Conservation (phyloP, 345 rosid genomes). For the Salix suchowensis region DNA sequence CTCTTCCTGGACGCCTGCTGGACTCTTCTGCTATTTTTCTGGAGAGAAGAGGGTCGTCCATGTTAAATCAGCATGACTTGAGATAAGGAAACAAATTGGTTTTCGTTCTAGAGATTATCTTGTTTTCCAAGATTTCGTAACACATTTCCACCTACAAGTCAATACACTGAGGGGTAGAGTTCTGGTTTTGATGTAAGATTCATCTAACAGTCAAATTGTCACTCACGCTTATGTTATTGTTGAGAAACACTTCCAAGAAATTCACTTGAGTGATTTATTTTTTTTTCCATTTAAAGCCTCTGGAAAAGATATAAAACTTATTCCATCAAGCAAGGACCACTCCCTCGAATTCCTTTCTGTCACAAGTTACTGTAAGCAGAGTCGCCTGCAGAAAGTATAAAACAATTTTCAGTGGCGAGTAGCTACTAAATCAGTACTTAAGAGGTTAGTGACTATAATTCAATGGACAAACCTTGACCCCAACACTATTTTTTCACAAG, state of each 20-base stretch:
- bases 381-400: neutral
- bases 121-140: neutral
- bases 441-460: no score
- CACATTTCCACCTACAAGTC: neutral
- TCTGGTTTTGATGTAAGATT: neutral
- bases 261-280: neutral
- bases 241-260: neutral
- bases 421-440: no score
- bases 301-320: neutral
- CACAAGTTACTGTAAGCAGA: neutral
- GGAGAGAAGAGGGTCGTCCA: constrained; percentile 43
- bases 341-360: neutral
- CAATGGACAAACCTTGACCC: no score
- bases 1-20: constrained; percentile 18
- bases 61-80: constrained; percentile 9
- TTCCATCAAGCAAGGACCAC: neutral
- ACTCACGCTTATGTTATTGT: neutral
- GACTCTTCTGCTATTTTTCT: constrained; percentile 18
- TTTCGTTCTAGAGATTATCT: neutral
- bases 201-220: constrained; percentile 8
- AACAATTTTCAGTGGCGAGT: no score
- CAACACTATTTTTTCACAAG: no score
- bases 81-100: neutral
- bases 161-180: neutral
- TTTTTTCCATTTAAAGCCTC: neutral